phyloP scores from a whole-genome alignment of 116 monocot species.

The Papilionanthe hybrid region DNA sequence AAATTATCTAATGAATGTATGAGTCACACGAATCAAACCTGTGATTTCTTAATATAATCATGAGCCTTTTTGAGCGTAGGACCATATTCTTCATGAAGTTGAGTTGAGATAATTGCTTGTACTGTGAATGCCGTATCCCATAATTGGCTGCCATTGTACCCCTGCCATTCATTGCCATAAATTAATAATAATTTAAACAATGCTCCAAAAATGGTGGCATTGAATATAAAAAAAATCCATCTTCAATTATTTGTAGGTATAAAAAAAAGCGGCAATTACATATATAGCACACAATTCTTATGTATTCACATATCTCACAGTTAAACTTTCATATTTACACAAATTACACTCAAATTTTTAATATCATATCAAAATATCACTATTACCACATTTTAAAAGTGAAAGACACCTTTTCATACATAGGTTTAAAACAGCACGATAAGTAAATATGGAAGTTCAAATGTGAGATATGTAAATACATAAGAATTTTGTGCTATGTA shows the following conservation, averaged over 20 bases:
- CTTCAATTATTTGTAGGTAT: background rate
- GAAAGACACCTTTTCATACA: too few relatives aligned
- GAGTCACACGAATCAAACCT: conserved; percentile 34
- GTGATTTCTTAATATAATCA: conserved; percentile 67
- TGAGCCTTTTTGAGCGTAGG: conserved; percentile 66
- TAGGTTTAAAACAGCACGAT: too few relatives aligned
- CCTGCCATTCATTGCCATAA: conserved; percentile 30
- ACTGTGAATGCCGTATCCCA: conserved; percentile 91
- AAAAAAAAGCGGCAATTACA: background rate
- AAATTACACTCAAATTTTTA: too few relatives aligned
- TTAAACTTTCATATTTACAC: too few relatives aligned
- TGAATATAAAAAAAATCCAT: background rate
- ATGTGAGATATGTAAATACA: too few relatives aligned
- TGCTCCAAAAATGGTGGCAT: conserved; percentile 1
- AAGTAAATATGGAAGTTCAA: too few relatives aligned
- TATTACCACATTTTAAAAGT: too few relatives aligned
- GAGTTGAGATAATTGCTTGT: conserved; percentile 81
- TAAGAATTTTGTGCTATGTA: too few relatives aligned
- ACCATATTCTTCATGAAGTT: conserved; percentile 74
- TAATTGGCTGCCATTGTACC: conserved; percentile 93
- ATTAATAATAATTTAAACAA: background rate
- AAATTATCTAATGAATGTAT: too few relatives aligned
- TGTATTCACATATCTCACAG: too few relatives aligned
- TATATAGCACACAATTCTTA: too few relatives aligned
- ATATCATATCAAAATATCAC: too few relatives aligned